Percentiles rank a stretch among this genome's conserved stretches.
phyloP scores from a whole-genome alignment of 805 yeast species.

The Vanderwaltozyma tropicalis region DNA sequence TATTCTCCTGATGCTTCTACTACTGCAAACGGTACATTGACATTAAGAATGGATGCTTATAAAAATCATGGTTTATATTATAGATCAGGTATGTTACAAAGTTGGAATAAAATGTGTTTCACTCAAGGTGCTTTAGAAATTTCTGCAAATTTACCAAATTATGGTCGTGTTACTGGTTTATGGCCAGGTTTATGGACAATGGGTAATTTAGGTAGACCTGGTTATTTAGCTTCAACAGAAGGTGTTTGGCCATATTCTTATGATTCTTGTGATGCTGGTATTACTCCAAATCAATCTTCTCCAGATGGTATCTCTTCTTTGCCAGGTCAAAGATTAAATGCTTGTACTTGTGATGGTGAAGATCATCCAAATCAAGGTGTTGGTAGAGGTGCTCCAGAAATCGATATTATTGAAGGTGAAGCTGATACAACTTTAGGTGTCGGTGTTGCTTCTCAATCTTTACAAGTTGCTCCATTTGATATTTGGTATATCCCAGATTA shows the following conservation, averaged over 20 bases:
- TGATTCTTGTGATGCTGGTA: slow-evolving; percentile 83
- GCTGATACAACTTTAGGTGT: slow-evolving; percentile 42
- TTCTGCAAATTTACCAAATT: slow-evolving; percentile 68
- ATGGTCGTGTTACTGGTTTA: slow-evolving; percentile 67
- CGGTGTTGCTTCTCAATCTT: slow-evolving; percentile 83
- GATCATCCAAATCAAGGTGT: slow-evolving; percentile 81
- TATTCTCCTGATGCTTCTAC: slow-evolving; percentile 84
- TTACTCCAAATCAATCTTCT: slow-evolving; percentile 85
- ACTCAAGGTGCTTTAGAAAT: slow-evolving; percentile 75
- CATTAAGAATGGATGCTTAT: slow-evolving; percentile 69
- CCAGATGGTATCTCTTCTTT: slow-evolving; percentile 80
- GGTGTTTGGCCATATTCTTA: slow-evolving; percentile 95
- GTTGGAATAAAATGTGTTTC: slow-evolving; percentile 87
- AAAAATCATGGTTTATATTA: slow-evolving; percentile 69
- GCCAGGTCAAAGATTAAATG: slow-evolving; percentile 70
- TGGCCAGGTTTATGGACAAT: slow-evolving; percentile 97
- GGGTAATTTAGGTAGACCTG: slow-evolving; percentile 91
- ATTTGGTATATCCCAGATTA: slow-evolving; percentile 92
- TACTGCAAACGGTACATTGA: slow-evolving; percentile 63
- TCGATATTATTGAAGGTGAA: slow-evolving; percentile 85
- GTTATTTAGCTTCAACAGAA: slow-evolving; percentile 75
- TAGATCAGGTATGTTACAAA: slow-evolving; percentile 84
- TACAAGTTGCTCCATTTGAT: slow-evolving; percentile 89
- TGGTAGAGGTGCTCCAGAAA: slow-evolving; percentile 95
- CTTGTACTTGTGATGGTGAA: slow-evolving; percentile 72